These are phyloP conservation scores for Candida stauntonica DNA, from an alignment of 805 yeast species.

Conservation along the genomic window DNA sequence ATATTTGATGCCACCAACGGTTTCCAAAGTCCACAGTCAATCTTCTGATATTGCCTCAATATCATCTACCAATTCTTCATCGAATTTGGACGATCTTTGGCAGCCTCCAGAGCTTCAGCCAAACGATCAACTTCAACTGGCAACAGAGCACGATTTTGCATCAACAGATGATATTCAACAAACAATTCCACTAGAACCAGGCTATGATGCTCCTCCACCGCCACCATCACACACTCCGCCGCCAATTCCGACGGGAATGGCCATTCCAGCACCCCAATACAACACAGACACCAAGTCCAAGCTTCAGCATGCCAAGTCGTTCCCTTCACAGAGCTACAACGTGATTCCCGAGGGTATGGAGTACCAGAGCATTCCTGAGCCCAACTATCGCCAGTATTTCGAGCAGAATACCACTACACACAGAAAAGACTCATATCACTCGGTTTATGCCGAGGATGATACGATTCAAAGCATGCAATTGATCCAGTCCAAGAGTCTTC, in stretches of 20 bases:
- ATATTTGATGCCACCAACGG: constrained; percentile 7
- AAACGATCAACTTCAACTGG: constrained; percentile 34
- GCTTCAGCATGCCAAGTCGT: not conserved
- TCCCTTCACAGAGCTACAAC: not conserved
- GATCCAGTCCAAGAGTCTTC: constrained; percentile 35
- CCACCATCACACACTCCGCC: constrained; percentile 7
- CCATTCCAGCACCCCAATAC: too few species aligned
- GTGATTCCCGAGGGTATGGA: not conserved
- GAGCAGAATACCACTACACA: constrained; percentile 14
- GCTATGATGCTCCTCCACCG: not conserved
- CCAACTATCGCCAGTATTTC: constrained; percentile 5
- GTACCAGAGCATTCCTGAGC: constrained; percentile 1
- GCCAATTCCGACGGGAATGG: too few species aligned
- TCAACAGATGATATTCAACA: constrained; percentile 13
- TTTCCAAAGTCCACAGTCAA: not conserved
- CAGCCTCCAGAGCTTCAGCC: constrained; percentile 36
- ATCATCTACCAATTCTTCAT: constrained; percentile 17
- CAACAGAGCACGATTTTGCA: constrained; percentile 21
- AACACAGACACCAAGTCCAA: too few species aligned
- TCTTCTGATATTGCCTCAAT: constrained; percentile 4
- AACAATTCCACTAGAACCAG: not conserved
- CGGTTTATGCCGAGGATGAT: constrained; percentile 35
- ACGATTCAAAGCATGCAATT: constrained; percentile 42
- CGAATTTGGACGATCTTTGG: constrained; percentile 30
- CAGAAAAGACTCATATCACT: constrained; percentile 37